Evolutionary conservation across 805 yeast genomes (phyloP).

Genomic region (Tanozyma kutaoensis): DNA sequence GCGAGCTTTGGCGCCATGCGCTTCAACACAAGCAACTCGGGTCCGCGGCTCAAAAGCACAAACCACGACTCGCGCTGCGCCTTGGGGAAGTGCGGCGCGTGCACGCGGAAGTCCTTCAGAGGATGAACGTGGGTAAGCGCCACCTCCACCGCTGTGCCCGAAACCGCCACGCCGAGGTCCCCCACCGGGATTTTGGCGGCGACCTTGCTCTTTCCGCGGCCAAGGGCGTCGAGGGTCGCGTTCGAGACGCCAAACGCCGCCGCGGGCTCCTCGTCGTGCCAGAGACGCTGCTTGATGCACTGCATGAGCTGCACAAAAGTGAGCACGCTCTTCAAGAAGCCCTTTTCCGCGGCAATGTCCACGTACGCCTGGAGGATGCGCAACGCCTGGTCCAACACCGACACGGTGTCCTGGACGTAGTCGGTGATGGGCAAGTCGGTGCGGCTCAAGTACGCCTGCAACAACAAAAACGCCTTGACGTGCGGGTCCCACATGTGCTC

Average conservation of each 20-base stretch:
- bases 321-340: conserved; percentile 50
- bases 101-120: conserved; percentile 50
- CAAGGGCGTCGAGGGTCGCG: conserved; percentile 24
- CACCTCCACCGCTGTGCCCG: conserved; percentile 30
- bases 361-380: conserved; percentile 89
- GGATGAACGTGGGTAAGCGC: conserved; percentile 39
- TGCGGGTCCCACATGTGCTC: conserved; percentile 80
- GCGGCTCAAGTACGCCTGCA: conserved; percentile 62
- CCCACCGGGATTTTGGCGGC: conserved; percentile 39
- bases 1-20: conserved; percentile 53
- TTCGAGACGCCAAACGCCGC: conserved; percentile 38
- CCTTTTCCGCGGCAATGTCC: conserved; percentile 80
- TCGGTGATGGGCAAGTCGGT: conserved; percentile 87
- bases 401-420: conserved; percentile 84
- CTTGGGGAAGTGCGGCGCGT: conserved; percentile 77
- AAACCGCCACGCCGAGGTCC: conserved; percentile 25
- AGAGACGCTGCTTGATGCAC: conserved; percentile 75
- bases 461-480: conserved; percentile 57
- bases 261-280: conserved; percentile 73
- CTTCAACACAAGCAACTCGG: conserved; percentile 52
- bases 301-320: conserved; percentile 62
- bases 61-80: conserved; percentile 93
- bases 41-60: conserved; percentile 38
- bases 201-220: conserved; percentile 23
- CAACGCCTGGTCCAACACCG: conserved; percentile 86